Evolutionary conservation across 106 monocot species (phyloP).

Genomic region (Dendrobium nobile): DNA sequence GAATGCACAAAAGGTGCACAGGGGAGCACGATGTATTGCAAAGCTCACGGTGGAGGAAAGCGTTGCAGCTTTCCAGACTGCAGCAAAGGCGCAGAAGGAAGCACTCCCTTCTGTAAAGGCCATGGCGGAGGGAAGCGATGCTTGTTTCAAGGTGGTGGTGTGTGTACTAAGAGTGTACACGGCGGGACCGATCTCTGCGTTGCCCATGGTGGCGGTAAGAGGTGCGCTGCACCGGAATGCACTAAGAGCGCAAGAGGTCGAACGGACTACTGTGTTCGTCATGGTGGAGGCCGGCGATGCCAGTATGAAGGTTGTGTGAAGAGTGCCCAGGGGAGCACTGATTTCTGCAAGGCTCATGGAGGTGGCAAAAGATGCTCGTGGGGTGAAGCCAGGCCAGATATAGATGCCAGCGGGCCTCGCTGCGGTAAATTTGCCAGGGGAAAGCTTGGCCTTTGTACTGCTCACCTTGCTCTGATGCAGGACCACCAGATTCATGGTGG

Average conservation of each 20-base stretch:
- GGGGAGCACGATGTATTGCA: conserved; percentile 52
- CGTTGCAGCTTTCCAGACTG: conserved; percentile 40
- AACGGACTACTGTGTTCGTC: conserved; percentile 47
- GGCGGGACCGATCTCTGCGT: conserved; percentile 61
- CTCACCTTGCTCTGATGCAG: conserved; percentile 34
- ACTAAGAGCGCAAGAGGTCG: conserved; percentile 48
- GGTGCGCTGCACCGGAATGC: conserved; percentile 37
- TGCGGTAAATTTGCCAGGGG: conserved; percentile 40
- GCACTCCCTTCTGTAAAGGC: conserved; percentile 48
- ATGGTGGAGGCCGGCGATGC: conserved; percentile 62
- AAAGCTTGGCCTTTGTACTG: conserved; percentile 32
- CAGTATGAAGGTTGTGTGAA: conserved; percentile 37
- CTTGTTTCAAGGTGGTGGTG: conserved; percentile 33
- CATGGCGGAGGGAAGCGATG: conserved; percentile 65
- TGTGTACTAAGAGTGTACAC: conserved; percentile 64
- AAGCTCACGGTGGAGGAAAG: conserved; percentile 59
- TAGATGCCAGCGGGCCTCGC: conserved; percentile 21
- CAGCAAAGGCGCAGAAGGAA: conserved; percentile 51
- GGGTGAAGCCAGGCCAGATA: conserved; percentile 26
- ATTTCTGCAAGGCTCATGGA: conserved; percentile 64
- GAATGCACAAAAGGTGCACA: conserved; percentile 51
- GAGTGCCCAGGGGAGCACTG: conserved; percentile 64
- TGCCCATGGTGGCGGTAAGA: conserved; percentile 65
- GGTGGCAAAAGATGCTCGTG: conserved; percentile 54
- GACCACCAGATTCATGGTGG: conserved; percentile 52